phyloP scores from a whole-genome alignment of 1,284 basidiomycete species.

The Sutorius eximius region DNA sequence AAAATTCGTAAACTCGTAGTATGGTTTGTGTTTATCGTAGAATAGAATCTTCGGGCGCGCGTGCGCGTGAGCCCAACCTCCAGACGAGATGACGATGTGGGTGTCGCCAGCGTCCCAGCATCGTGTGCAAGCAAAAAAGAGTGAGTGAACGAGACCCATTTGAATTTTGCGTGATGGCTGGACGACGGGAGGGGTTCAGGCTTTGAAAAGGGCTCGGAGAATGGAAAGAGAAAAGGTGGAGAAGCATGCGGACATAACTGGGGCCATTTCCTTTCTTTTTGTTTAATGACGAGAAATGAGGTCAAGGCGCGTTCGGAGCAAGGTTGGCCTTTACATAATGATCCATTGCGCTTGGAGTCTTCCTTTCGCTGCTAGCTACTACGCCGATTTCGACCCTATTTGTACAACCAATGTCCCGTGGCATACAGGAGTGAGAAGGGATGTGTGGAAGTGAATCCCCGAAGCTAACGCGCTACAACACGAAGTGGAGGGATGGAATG shows the following conservation, averaged over 20 bases:
- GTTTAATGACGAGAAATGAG: conserved; percentile 6
- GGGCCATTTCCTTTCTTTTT: conserved; percentile 3
- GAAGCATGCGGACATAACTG: conserved; percentile 21
- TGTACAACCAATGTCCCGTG: neutral
- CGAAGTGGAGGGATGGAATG: too few relatives aligned
- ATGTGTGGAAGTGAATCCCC: too few relatives aligned
- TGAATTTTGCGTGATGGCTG: conserved; percentile 3
- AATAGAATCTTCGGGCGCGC: conserved; percentile 46
- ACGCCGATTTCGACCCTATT: too few relatives aligned
- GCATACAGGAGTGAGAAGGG: neutral
- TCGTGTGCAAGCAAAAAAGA: conserved; percentile 16
- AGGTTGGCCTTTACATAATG: neutral
- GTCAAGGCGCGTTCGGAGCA: conserved; percentile 6
- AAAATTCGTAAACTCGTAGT: conserved; percentile 69
- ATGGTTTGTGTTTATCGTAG: conserved; percentile 57
- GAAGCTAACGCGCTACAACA: too few relatives aligned
- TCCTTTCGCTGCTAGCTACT: too few relatives aligned
- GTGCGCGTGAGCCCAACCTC: conserved; percentile 26
- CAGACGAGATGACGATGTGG: conserved; percentile 29
- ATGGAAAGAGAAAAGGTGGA: neutral
- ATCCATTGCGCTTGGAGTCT: neutral
- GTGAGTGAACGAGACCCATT: conserved; percentile 20
- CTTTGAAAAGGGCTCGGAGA: neutral
- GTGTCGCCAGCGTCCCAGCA: conserved; percentile 32
- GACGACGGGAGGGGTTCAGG: neutral